Base-by-base conservation (phyloP, 345 rosid genomes). In the Rhizophora apiculata region DNA sequence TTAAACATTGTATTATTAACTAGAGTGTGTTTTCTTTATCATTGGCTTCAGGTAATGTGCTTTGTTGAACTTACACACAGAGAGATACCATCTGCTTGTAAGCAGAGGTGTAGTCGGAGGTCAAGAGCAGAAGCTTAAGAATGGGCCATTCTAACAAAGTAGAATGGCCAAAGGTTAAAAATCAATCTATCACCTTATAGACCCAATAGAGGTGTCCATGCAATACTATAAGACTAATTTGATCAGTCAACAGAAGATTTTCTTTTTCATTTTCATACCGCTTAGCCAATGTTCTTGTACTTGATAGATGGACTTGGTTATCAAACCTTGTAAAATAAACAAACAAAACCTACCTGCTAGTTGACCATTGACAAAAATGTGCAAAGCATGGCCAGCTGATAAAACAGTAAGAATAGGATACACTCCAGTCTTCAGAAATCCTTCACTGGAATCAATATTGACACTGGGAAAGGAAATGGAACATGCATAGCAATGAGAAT, bases 301-400 rank as follows among this genome's bases (percentile, higher is more conserved):
- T 11, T 4, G 20, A 13, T 11, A 4, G 21, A 19, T 57, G 60
- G 6, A 39, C 26, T 7, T 58, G 21, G 8, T 32, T 13, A 51
- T 15, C 8, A 20, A 36, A 32, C 11, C 2, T 30, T 36, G 4
- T 27, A 20, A 39, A 70, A n/a, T 10, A 54, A 29, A 36, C 8
- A 74, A 22, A 55, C 59, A n/a, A 3, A n/a, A 31, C 68, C 30
- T 29, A 89, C 98, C 96, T 62, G 85, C 13, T 75, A 86, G 87
- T 78, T 91, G 85, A 21, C 94, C 96, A 66, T 91, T 91, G 79
- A 93, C 70, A 70, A 86, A 90, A 59, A 89, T 88, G 69, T 81
- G 85, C 71, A 89, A 74, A 27, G 81, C 92, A 82, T 89, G 97
- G 8, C 98, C 98, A 20, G 97, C 98, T 31, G 98, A 91, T 76